phyloP scores from a whole-genome alignment of 2,329 filamentous ascomycete genomes.

The Alternaria sp. region DNA sequence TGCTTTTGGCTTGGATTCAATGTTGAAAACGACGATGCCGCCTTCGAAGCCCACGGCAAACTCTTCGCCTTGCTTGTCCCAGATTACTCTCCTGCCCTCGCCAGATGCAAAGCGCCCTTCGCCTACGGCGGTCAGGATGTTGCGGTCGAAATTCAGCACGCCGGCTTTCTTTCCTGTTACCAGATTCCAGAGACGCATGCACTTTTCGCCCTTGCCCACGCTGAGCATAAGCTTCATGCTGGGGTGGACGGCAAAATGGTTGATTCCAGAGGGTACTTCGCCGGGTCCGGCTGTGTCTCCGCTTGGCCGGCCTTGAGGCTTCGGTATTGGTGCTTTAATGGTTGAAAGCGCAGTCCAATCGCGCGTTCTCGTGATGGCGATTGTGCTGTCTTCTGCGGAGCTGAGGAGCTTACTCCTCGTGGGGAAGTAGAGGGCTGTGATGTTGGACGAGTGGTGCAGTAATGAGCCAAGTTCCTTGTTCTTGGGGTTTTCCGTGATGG shows the following conservation, averaged over 20 bases:
- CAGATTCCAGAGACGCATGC: constrained; percentile 94
- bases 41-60: constrained; percentile 91
- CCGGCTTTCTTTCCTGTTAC: constrained; percentile 96
- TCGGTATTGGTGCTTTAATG: constrained; percentile 88
- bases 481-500: constrained; percentile 81
- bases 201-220: constrained; percentile 86
- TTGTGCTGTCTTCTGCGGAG: constrained; percentile 88
- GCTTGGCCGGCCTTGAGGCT: constrained; percentile 78
- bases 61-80: constrained; percentile 79
- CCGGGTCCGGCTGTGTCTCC: constrained; percentile 88
- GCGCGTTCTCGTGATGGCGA: constrained; percentile 84
- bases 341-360: constrained; percentile 89
- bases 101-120: constrained; percentile 80
- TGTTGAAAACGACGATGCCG: constrained; percentile 83
- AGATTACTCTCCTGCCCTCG: constrained; percentile 82
- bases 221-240: constrained; percentile 97
- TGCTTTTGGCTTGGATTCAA: constrained; percentile 84
- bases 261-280: constrained; percentile 84
- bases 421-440: constrained; percentile 83
- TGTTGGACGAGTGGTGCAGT: constrained; percentile 82
- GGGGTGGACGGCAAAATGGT: constrained; percentile 93
- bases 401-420: constrained; percentile 86
- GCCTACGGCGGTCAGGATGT: constrained; percentile 76
- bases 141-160: constrained; percentile 82
- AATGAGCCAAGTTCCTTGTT: constrained; percentile 90